A percentile compares a stretch with the other conserved stretches of the same genome.
Conservation (phyloP, 202 grass and related monocot species). For the Elaeis oleifera region DNA sequence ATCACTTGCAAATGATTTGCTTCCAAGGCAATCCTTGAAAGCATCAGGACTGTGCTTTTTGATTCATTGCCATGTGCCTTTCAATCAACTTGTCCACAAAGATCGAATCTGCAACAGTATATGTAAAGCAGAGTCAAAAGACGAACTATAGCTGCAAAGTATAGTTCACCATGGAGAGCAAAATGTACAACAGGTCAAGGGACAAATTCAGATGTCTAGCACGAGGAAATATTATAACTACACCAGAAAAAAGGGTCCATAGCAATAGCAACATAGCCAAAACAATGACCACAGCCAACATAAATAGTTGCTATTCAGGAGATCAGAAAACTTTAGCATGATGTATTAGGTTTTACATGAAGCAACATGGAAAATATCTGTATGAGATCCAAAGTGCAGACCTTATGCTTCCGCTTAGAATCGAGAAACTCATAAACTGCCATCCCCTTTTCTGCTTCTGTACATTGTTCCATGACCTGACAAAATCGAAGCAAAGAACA, state of each 20-base stretch:
- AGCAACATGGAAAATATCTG: neutral
- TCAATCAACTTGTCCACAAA: slow-evolving; percentile 86
- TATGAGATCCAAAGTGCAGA: slow-evolving; percentile 17
- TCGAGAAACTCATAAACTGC: slow-evolving; percentile 79
- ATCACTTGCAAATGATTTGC: neutral
- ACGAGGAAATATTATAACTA: no score
- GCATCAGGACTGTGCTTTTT: slow-evolving; percentile 50
- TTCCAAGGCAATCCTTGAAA: neutral
- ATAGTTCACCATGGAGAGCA: neutral
- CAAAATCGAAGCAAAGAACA: slow-evolving; percentile 24
- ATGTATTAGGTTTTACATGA: neutral
- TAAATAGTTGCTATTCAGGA: no score
- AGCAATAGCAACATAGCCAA: no score
- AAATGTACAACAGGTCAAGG: neutral
- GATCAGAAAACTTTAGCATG: no score
- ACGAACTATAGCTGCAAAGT: slow-evolving; percentile 18
- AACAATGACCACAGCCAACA: no score
- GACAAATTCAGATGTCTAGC: no score
- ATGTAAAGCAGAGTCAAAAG: slow-evolving; percentile 28
- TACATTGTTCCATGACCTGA: slow-evolving; percentile 84
- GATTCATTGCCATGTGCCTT: slow-evolving; percentile 63
- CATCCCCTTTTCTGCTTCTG: slow-evolving; percentile 84
- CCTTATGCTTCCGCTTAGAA: slow-evolving; percentile 89
- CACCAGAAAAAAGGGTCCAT: no score
- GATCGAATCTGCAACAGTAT: slow-evolving; percentile 64